A percentile compares a stretch with the other conserved stretches of the same genome.
Evolutionary conservation across 306 rosid species (phyloP).

Genomic region (Cucurbita maxima): DNA sequence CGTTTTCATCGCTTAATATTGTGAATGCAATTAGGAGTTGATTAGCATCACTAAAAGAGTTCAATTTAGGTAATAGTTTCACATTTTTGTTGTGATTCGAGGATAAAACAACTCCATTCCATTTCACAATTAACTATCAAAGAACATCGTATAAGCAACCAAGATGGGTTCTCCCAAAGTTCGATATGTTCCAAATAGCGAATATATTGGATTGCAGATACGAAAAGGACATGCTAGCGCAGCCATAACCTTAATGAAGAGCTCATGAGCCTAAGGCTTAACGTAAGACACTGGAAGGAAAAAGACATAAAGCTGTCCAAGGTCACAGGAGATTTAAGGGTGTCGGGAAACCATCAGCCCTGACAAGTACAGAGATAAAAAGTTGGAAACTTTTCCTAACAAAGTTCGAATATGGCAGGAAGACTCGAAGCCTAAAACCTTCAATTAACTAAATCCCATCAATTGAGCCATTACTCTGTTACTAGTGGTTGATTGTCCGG

Average conservation of each 20-base stretch:
- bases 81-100: too few relatives aligned
- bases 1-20: too few relatives aligned
- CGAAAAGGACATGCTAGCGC: slow-evolving; percentile 99
- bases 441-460: not conserved
- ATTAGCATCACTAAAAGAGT: too few relatives aligned
- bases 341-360: slow-evolving; percentile 83
- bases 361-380: slow-evolving; percentile 40
- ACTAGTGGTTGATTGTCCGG: not conserved
- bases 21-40: too few relatives aligned
- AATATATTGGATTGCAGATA: slow-evolving; percentile 33
- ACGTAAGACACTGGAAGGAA: slow-evolving; percentile 86
- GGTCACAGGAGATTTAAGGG: slow-evolving; percentile 87
- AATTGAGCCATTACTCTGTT: not conserved
- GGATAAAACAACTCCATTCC: too few relatives aligned
- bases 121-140: too few relatives aligned
- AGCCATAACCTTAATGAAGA: slow-evolving; percentile 77
- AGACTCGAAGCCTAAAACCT: not conserved
- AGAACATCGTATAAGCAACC: not conserved
- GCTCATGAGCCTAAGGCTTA: slow-evolving; percentile 62
- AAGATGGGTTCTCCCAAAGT: not conserved
- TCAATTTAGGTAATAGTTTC: too few relatives aligned
- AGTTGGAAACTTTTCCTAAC: not conserved
- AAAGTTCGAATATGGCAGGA: not conserved
- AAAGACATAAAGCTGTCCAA: slow-evolving; percentile 88
- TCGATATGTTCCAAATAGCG: not conserved